Conservation (phyloP, 148 eudicot genomes). For the Chenopodium quinoa region DNA sequence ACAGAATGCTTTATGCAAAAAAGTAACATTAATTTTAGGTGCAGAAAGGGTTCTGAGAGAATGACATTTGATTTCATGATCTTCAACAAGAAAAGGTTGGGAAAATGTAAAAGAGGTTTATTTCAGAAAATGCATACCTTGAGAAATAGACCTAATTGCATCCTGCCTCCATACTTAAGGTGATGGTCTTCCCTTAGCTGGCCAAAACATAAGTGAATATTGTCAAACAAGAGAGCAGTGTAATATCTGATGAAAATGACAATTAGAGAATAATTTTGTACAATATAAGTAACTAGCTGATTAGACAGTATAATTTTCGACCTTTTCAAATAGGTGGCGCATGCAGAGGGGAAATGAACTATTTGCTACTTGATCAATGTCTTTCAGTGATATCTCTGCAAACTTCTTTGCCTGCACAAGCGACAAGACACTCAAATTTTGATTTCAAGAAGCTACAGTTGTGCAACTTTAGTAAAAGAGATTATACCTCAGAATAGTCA, state of each 20-base stretch:
- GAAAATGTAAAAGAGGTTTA: background rate
- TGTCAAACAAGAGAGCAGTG: background rate
- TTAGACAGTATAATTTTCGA: slow-evolving; percentile 19
- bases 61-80: background rate
- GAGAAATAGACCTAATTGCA: slow-evolving; percentile 94
- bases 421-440: slow-evolving; percentile 4
- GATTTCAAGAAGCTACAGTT: background rate
- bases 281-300: background rate
- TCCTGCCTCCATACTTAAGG: slow-evolving; percentile 94
- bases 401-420: slow-evolving; percentile 66
- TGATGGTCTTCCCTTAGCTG: slow-evolving; percentile 99
- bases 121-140: slow-evolving; percentile 49
- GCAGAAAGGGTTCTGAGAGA: background rate
- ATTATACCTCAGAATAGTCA: slow-evolving; percentile 77
- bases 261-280: background rate
- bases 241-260: background rate
- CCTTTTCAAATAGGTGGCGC: slow-evolving; percentile 92
- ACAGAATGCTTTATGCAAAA: background rate
- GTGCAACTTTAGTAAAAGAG: background rate
- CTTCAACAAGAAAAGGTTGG: background rate
- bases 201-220: slow-evolving; percentile 13
- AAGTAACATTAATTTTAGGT: background rate
- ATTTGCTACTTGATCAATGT: slow-evolving; percentile 76
- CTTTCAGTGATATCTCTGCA: slow-evolving; percentile 74
- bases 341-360: slow-evolving; percentile 93